Conservation (phyloP, 352 stramenopile genomes). For the Pythium inflatum region DNA sequence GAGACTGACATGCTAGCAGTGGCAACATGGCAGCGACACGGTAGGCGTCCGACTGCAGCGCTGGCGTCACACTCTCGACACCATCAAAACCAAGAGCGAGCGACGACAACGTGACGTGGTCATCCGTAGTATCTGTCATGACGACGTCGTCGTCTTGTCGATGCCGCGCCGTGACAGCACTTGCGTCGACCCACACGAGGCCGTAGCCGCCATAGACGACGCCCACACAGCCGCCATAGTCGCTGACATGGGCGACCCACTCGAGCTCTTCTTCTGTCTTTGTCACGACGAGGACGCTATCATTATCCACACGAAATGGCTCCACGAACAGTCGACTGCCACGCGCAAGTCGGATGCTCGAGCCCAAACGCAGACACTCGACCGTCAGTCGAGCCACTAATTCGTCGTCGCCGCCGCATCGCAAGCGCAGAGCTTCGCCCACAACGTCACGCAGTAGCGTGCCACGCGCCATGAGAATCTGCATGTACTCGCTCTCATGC, state of each 20-base stretch:
- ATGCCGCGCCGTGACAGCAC: background rate
- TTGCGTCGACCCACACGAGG: background rate
- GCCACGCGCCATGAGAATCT: background rate
- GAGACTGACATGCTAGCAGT: background rate
- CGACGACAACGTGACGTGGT: background rate
- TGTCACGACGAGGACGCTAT: background rate
- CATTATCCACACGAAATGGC: background rate
- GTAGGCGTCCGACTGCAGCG: background rate
- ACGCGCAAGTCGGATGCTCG: background rate
- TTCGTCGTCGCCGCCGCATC: background rate
- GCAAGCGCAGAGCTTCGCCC: background rate
- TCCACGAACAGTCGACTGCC: constrained; percentile 2
- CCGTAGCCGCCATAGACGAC: constrained; percentile 6
- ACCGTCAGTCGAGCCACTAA: background rate
- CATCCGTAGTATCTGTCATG: background rate
- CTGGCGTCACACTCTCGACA: background rate
- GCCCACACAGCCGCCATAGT: background rate
- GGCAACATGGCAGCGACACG: background rate
- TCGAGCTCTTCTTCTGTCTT: background rate
- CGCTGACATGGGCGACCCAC: background rate
- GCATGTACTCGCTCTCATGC: background rate
- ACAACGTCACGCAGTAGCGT: constrained; percentile 12
- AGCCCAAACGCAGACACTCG: background rate
- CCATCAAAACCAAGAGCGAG: background rate
- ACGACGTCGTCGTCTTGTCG: background rate